Evolutionary conservation across 2,329 filamentous ascomycete species (phyloP).

Genomic region (Talaromyces sp.): DNA sequence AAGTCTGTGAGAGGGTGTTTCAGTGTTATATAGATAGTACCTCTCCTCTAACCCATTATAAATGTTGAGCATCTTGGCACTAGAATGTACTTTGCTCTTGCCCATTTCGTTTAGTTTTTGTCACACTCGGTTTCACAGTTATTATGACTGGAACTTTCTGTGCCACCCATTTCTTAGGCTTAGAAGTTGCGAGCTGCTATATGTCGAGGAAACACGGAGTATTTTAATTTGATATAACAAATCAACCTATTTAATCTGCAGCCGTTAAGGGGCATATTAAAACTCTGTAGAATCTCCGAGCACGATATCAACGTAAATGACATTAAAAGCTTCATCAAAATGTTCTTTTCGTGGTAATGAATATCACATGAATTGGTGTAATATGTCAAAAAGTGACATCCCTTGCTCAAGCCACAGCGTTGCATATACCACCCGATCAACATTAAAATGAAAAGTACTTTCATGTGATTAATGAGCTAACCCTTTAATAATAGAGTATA

Average conservation of each 20-base stretch:
- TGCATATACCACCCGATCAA: neutral
- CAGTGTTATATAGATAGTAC: neutral
- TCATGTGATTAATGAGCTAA: neutral
- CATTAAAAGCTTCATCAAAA: neutral
- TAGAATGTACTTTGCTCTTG: neutral
- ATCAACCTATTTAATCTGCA: neutral
- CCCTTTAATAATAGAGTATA: neutral
- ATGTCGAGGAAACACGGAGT: neutral
- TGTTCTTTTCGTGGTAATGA: neutral
- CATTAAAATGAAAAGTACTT: neutral
- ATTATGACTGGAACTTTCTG: neutral
- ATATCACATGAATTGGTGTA: neutral
- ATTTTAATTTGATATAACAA: neutral
- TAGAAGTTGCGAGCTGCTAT: neutral
- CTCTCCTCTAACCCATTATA: neutral
- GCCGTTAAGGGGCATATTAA: neutral
- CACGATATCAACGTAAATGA: neutral
- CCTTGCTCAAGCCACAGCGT: neutral
- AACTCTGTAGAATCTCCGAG: neutral
- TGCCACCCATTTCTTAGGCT: neutral
- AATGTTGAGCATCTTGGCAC: neutral
- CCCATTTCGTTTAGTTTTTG: neutral
- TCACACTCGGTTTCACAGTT: neutral
- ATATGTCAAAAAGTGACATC: neutral
- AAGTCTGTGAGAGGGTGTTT: too few relatives aligned